These are phyloP conservation scores for Zygosaccharomyces pseudobailii DNA, from an alignment of 1,139 yeast species.

Conservation along the genomic window DNA sequence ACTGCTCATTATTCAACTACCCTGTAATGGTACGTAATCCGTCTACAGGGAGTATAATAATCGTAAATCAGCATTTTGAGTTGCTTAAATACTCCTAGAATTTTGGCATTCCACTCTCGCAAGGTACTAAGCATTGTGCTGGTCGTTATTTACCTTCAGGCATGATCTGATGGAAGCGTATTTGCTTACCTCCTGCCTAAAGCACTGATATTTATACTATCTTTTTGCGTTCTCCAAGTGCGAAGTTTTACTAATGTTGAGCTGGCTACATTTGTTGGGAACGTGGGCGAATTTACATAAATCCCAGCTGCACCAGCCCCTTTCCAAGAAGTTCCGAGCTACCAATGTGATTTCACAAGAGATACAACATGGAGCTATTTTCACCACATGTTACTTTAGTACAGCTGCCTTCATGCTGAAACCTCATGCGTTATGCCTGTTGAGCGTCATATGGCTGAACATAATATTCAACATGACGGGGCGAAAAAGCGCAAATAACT, in stretches of 20 bases:
- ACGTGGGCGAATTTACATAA: neutral
- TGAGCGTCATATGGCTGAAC: neutral
- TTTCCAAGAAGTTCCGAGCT: neutral
- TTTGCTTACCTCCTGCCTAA: neutral
- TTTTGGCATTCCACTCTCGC: neutral
- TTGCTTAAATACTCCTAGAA: neutral
- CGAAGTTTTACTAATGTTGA: neutral
- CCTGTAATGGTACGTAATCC: conserved; percentile 1
- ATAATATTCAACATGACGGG: neutral
- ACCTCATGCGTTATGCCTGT: neutral
- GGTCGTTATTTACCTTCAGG: neutral
- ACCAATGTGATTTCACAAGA: neutral
- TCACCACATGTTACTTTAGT: neutral
- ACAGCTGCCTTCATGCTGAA: neutral
- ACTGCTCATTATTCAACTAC: neutral
- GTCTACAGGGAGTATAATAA: conserved; percentile 2
- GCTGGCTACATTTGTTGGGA: neutral
- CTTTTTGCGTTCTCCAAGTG: neutral
- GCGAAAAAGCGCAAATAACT: neutral
- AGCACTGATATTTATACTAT: neutral
- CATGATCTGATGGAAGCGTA: neutral
- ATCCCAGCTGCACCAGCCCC: neutral
- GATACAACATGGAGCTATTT: neutral
- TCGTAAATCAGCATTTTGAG: neutral
- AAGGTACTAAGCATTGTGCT: neutral